phyloP scores from a whole-genome alignment of 768 basidiomycete species.

The Cubamyces lactineus region DNA sequence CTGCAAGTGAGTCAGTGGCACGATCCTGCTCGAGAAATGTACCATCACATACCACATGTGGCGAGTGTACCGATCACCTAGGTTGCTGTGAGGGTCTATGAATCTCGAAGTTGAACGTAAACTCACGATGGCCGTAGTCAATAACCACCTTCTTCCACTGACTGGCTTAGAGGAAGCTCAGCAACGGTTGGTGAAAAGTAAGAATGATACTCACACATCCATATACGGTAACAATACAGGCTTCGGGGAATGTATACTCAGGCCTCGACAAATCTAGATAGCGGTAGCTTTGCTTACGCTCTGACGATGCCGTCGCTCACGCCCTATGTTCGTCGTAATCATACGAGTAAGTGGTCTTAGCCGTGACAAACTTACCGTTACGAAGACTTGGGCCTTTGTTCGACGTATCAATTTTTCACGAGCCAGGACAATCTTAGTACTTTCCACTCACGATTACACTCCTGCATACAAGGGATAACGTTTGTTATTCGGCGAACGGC shows the following conservation, averaged over 20 bases:
- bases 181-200: too few species aligned
- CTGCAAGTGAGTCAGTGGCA: background rate
- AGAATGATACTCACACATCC: background rate
- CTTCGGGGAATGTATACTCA: background rate
- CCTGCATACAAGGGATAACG: background rate
- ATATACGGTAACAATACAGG: background rate
- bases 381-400: background rate
- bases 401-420: too few species aligned
- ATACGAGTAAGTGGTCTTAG: too few species aligned
- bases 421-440: background rate
- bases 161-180: background rate
- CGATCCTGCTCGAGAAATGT: background rate
- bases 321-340: background rate
- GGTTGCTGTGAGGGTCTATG: too few species aligned
- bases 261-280: too few species aligned
- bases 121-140: background rate
- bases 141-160: background rate
- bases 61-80: background rate
- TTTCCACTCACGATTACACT: slow-evolving; percentile 10
- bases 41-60: background rate
- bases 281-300: background rate
- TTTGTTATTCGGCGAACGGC: too few species aligned
- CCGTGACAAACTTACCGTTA: background rate
- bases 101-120: background rate
- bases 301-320: background rate